Evolutionary conservation across 805 yeast species (phyloP).

Genomic region (Tetrapisispora arboricola): DNA sequence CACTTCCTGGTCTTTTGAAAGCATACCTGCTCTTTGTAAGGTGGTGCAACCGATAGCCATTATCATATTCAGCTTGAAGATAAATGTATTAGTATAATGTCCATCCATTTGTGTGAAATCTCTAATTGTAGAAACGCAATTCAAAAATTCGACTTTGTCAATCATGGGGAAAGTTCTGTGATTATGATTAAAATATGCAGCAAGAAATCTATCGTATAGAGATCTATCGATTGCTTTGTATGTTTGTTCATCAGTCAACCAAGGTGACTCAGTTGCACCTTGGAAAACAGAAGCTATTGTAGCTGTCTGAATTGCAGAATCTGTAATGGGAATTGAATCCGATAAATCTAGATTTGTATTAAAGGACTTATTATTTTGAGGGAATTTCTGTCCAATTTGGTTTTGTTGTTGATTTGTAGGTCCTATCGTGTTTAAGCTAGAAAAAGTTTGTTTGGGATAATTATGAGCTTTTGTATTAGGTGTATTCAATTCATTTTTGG

Average conservation of each 20-base stretch:
- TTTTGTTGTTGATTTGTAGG: not conserved
- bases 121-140: constrained; percentile 24
- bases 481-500: not conserved
- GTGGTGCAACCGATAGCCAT: constrained; percentile 48
- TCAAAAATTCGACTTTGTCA: constrained; percentile 31
- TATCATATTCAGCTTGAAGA: constrained; percentile 42
- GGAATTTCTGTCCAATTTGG: not conserved
- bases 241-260: constrained; percentile 20
- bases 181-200: constrained; percentile 37
- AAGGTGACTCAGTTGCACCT: constrained; percentile 22
- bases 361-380: not conserved
- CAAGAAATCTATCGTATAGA: constrained; percentile 30
- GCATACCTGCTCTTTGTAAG: constrained; percentile 32
- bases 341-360: not conserved
- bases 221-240: constrained; percentile 26
- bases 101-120: constrained; percentile 19
- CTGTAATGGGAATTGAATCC: constrained; percentile 21
- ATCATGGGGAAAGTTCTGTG: constrained; percentile 37
- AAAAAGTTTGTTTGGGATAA: not conserved
- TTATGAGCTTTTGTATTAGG: not conserved
- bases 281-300: constrained; percentile 22
- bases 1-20: constrained; percentile 29
- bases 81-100: constrained; percentile 18
- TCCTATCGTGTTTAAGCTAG: not conserved
- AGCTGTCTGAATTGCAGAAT: constrained; percentile 25